Base-by-base conservation (phyloP, 352 stramenopile genomes). In the Pythium aristosporum region DNA sequence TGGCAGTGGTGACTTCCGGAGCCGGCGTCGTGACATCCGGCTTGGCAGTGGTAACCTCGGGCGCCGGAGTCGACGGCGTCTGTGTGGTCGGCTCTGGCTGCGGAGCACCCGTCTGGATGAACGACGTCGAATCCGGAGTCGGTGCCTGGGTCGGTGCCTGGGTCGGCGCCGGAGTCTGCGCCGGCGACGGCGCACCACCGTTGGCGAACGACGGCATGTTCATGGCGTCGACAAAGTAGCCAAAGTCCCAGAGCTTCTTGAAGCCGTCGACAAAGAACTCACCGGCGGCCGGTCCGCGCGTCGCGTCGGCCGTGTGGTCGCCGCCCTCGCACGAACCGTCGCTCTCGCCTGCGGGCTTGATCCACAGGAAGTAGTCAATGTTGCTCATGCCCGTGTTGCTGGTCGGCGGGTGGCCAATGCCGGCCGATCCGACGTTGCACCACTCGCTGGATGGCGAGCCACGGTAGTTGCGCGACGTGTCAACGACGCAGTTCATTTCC, bases 311-410 rank as follows among this genome's bases (percentile, higher is more conserved):
- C 15, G 67, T 82, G 60, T 76, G 71, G 2, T 62, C 71, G 30
- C 28, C 15, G 32, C 63, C 57, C 49, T 85, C 76, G 68, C 82
- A 92, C 43, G 73, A 30, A 32, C 82, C 80, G 53, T 92, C 80
- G 47, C 76, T 89, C 62, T 89, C 77, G 50, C 82, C 82, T 52
- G 79, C 72, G 1, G 74, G 66, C 57, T 90, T 92, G 64, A 88
- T 61, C 79, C 80, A 92, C 51, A 89, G 65, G 50, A 85, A 87
- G 69, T 88, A 88, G 59, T 89, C 79, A 9, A 92, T 53, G 46
- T 86, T 78, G 5, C 41, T 55, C 11, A 78, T 57, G 1, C 79
- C 80, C 1, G 80, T 89, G 2, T 80, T 54, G 18, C 53, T 69
- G 8, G 79, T 81, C 16, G 83, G 79, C 28, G 77, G 79, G 12